Evolutionary conservation across 257 asterid genomes (phyloP), one percentile per base, ranked within the genome.

Genomic region (Buddleja alternifolia): DNA sequence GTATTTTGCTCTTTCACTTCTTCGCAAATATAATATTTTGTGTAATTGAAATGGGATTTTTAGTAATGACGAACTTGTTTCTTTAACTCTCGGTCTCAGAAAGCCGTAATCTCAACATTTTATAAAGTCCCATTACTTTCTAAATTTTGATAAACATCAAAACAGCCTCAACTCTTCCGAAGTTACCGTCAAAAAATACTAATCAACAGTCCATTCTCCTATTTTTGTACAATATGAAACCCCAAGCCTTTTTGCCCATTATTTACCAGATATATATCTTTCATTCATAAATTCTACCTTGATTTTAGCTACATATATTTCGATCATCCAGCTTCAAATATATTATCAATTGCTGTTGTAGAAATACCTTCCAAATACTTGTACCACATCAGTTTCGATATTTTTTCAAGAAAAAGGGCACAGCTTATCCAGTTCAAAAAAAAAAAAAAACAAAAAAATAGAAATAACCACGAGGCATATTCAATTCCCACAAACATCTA

Each of bases 391-490:
- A 64, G 47, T 48, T 10, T 46, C 20, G 42, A 20, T 46, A 29
- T 29, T 29, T 29, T 29, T 29, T 29, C 34, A 15, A 34, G 19
- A 70, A 60, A 24, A 36, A 2, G 15, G 48, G 47, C 37, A 24
- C 37, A 2, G n/a, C 23, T n/a, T 51, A 60, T 39, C 25, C 19
- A 39, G 66, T 44, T 4, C 10, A 17, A 60, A 32, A 36, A 39
- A 12, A 73, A 61, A 8, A 58, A 34, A n/a, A n/a, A n/a, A n/a
- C n/a, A n/a, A n/a, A n/a, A n/a, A n/a, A n/a, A 67, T 10, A 2
- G 19, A 60, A 42, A 60, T 44, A 61, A 52, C 59, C 60, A 74
- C 9, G 46, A 10, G 59, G 39, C 44, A 41, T 14, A 34, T 32
- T 10, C 41, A 16, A 32, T 24, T 58, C 17, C 19, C 20, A 12